Evolutionary conservation across 805 yeast species (phyloP).

Genomic region (Monosporozyma aerobia): DNA sequence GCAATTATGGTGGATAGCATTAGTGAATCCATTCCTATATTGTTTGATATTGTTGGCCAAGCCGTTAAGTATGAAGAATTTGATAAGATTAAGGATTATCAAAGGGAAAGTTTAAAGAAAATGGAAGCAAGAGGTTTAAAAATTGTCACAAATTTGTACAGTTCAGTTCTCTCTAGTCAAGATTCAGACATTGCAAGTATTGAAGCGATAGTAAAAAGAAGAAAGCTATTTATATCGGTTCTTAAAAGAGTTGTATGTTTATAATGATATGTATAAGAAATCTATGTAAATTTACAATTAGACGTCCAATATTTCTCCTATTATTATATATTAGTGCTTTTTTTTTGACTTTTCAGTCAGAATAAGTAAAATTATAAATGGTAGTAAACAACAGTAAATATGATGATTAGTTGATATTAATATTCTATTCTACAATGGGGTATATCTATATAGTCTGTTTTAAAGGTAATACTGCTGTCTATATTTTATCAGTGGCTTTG

Average conservation of each 20-base stretch:
- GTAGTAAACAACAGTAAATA: background rate
- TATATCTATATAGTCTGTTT: background rate
- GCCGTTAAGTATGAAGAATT: constrained; percentile 29
- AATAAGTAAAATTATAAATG: too few species aligned
- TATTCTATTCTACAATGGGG: background rate
- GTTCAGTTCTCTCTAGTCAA: background rate
- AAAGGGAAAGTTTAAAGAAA: constrained; percentile 12
- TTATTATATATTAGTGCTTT: background rate
- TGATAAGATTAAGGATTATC: constrained; percentile 16
- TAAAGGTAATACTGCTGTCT: background rate
- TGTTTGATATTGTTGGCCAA: constrained; percentile 25
- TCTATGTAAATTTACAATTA: background rate
- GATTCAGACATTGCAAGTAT: background rate
- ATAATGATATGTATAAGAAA: constrained; percentile 9
- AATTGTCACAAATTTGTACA: constrained; percentile 1
- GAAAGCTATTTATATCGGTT: constrained; percentile 9
- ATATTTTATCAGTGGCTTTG: background rate
- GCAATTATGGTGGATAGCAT: constrained; percentile 24
- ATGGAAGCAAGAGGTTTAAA: constrained; percentile 20
- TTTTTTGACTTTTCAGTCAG: too few species aligned
- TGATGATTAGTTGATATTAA: background rate
- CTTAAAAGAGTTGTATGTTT: constrained; percentile 10
- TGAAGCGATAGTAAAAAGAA: constrained; percentile 18
- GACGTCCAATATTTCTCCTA: background rate
- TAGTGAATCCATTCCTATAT: constrained; percentile 27